Evolutionary conservation across 2,329 filamentous ascomycete genomes (phyloP).

Genomic region (Blumeria graminis): DNA sequence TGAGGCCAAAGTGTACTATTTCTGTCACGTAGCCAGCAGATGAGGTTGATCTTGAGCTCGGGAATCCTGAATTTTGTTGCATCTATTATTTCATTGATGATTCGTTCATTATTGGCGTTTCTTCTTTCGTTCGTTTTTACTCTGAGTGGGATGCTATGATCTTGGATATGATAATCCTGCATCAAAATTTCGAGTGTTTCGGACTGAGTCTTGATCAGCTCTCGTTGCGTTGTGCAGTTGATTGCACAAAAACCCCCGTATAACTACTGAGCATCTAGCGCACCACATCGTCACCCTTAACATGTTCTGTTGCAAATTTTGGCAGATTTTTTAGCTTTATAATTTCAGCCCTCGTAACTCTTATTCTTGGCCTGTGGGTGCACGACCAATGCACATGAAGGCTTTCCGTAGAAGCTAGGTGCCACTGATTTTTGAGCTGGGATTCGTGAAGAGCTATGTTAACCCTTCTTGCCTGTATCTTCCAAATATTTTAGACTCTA

Average conservation of each 20-base stretch:
- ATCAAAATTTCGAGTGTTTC: neutral
- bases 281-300: neutral
- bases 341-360: neutral
- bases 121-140: neutral
- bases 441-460: neutral
- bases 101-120: neutral
- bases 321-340: neutral
- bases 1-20: neutral
- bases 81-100: neutral
- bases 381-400: too few species aligned
- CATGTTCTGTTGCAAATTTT: neutral
- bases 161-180: neutral
- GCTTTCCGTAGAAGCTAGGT: neutral
- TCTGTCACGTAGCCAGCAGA: neutral
- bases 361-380: neutral
- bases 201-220: neutral
- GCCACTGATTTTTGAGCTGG: neutral
- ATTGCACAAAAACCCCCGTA: neutral
- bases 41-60: neutral
- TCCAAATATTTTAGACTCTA: neutral
- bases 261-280: neutral
- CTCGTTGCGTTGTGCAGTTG: neutral
- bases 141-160: neutral
- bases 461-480: neutral
- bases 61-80: neutral